Base-by-base conservation (phyloP, 345 rosid species). In the Schrenkiella parvula region DNA sequence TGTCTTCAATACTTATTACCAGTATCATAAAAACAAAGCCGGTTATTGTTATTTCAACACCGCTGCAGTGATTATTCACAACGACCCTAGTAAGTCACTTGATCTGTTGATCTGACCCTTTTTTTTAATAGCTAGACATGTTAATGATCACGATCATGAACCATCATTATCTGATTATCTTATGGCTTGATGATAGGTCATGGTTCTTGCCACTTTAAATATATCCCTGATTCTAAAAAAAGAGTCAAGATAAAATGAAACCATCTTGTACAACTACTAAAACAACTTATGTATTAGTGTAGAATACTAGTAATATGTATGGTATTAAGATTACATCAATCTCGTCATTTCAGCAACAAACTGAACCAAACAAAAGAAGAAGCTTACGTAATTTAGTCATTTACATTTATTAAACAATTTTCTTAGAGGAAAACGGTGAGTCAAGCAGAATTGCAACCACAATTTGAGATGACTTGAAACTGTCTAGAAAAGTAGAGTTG, bases 1-100 rank as follows among this genome's bases (percentile, higher is more conserved):
- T 81, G 92, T 89, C 50, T 88, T 87, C 85, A 88, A 92, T 76
- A 71, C 14, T 78, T 88, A 85, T 72, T 92, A 75, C 77, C 91
- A 87, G 62, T 66, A 38, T 63, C 55, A 42, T 73, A 88, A 84
- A 82, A 43, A 64, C 51, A 66, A 53, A 2, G 90, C 89, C 4
- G 90, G 90, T 54, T 53, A 80, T 52, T 86, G 98, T 79, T 58
- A 74, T 81, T 90, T 88, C 80, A 68, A 28, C 15, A 84, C 84
- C 32, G 87, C 90, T 41, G 89, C 92, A 53, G 35, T 85, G 47
- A 54, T 75, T 70, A 88, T 91, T 1, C 79, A 84, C 6, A 77
- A 66, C 19, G 84, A 87, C 66, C 91, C 89, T 37, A 88, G 92
- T 87, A 82, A 81, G 90, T 48, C 52, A 56, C 23, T 13, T 43